Conservation (phyloP, 495 filamentous ascomycete species). For the Penicillium verhagenii region DNA sequence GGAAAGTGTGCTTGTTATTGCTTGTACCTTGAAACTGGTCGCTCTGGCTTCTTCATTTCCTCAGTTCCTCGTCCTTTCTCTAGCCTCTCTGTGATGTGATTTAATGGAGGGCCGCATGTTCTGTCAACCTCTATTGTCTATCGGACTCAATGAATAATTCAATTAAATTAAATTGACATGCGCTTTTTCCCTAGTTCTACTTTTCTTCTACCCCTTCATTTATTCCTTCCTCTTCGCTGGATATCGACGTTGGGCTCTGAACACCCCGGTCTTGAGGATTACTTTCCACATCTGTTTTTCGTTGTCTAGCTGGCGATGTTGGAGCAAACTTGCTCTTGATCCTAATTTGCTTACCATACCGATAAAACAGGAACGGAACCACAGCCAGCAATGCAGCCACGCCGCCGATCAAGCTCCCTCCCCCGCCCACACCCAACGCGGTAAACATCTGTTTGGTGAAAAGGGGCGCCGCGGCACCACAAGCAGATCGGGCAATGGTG, state of each 20-base stretch:
- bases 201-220: background rate
- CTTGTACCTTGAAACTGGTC: too few relatives aligned
- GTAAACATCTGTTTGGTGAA: conserved; percentile 33
- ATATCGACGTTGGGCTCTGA: background rate
- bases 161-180: too few relatives aligned
- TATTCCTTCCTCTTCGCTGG: background rate
- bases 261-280: background rate
- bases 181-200: background rate
- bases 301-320: background rate
- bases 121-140: too few relatives aligned
- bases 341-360: conserved; percentile 47
- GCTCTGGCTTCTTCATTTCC: too few relatives aligned
- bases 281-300: background rate
- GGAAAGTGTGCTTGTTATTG: too few relatives aligned
- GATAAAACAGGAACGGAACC: conserved; percentile 53
- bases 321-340: conserved; percentile 39
- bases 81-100: too few relatives aligned
- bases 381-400: conserved; percentile 41
- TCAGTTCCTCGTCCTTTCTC: too few relatives aligned
- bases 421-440: conserved; percentile 54
- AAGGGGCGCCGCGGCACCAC: conserved; percentile 30
- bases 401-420: conserved; percentile 47
- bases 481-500: conserved; percentile 28
- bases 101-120: too few relatives aligned
- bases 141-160: too few relatives aligned